Conservation (phyloP, 1,284 basidiomycete genomes). For the Afroboletus lepidellus region DNA sequence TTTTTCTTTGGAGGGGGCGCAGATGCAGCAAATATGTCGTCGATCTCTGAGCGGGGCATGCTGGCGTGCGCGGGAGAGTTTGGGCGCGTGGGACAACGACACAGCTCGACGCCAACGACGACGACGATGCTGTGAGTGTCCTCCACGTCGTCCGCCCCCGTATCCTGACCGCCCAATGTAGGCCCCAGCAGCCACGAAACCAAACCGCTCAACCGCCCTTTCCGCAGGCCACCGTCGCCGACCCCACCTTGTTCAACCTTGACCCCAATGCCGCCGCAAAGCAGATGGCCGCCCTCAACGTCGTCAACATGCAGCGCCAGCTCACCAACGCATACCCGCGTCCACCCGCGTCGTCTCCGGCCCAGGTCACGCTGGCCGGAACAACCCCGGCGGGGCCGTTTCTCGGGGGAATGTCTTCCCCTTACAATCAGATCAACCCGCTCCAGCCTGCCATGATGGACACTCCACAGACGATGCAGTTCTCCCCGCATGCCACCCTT, state of each 20-base stretch:
- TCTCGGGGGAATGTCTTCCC: conserved; percentile 54
- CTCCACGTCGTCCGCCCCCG: neutral
- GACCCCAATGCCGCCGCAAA: conserved; percentile 61
- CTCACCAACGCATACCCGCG: conserved; percentile 47
- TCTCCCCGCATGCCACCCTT: conserved; percentile 31
- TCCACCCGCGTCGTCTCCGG: conserved; percentile 32
- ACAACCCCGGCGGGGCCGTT: conserved; percentile 67
- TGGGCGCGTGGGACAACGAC: conserved; percentile 21
- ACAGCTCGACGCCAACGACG: conserved; percentile 17
- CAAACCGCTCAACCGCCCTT: conserved; percentile 26
- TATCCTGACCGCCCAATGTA: conserved; percentile 11
- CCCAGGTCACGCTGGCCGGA: conserved; percentile 44
- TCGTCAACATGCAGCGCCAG: conserved; percentile 60
- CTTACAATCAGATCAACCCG: conserved; percentile 43
- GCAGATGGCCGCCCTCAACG: conserved; percentile 73
- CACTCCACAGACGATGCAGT: conserved; percentile 26
- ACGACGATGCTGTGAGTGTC: conserved; percentile 38
- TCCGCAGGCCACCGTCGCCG: conserved; percentile 18
- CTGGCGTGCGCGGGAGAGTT: conserved; percentile 11
- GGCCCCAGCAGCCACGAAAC: conserved; percentile 39
- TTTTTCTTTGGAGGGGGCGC: conserved; percentile 38
- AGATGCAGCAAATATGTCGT: conserved; percentile 68
- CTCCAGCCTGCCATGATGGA: conserved; percentile 36
- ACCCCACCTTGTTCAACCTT: conserved; percentile 42
- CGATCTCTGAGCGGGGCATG: conserved; percentile 67